These are phyloP conservation scores for Pseudocercospora crystallina DNA, from an alignment of 2,329 filamentous ascomycete species.

Conservation along the genomic window DNA sequence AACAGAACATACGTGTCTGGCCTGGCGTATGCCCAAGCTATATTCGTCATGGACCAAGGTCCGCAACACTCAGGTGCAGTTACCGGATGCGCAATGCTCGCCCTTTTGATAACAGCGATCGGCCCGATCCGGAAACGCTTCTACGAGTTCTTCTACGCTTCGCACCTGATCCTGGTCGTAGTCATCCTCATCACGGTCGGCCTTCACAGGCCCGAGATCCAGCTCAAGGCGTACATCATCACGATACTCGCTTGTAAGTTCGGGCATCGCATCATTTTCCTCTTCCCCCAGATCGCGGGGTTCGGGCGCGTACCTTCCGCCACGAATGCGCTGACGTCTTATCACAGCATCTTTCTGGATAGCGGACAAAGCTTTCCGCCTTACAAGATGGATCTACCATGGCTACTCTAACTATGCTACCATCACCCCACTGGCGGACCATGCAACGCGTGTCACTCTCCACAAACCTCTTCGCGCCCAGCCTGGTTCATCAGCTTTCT, in stretches of 20 bases:
- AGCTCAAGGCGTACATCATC: slow-evolving; percentile 21
- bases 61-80: slow-evolving; percentile 22
- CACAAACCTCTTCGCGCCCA: slow-evolving; percentile 13
- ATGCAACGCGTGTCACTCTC: slow-evolving; percentile 23
- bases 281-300: too few relatives aligned
- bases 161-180: slow-evolving; percentile 22
- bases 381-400: slow-evolving; percentile 22
- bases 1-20: slow-evolving; percentile 18
- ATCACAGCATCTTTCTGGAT: slow-evolving; percentile 15
- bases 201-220: slow-evolving; percentile 26
- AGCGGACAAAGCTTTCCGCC: slow-evolving; percentile 20
- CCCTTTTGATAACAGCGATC: slow-evolving; percentile 24
- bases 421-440: slow-evolving; percentile 20
- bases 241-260: slow-evolving; percentile 14
- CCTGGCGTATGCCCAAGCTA: slow-evolving; percentile 13
- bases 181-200: slow-evolving; percentile 22
- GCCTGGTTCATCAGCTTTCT: slow-evolving; percentile 26
- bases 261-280: too few relatives aligned
- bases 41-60: slow-evolving; percentile 12
- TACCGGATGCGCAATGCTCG: slow-evolving; percentile 25
- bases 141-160: slow-evolving; percentile 28
- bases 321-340: too few relatives aligned
- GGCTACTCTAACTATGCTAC: slow-evolving; percentile 18
- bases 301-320: too few relatives aligned
- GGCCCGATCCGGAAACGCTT: slow-evolving; percentile 21